These are phyloP conservation scores for Calonectria pseudoreteaudii DNA, from an alignment of 2,329 filamentous ascomycete species.

Conservation along the genomic window DNA sequence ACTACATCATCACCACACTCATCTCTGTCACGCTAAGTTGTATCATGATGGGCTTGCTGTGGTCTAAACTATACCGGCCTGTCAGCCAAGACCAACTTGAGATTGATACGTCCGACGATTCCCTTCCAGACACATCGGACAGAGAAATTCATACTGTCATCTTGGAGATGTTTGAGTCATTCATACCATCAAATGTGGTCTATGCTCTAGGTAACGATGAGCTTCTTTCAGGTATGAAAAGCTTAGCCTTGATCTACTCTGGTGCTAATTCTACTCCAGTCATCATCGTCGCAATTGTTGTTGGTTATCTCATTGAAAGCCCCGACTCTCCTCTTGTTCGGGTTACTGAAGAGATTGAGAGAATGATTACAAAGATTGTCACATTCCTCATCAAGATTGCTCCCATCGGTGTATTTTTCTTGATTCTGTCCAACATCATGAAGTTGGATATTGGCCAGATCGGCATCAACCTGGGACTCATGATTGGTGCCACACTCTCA, in stretches of 20 bases:
- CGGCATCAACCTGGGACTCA: slow-evolving; percentile 60
- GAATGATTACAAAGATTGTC: slow-evolving; percentile 59
- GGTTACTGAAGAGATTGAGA: slow-evolving; percentile 60
- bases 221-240: slow-evolving; percentile 49
- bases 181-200: slow-evolving; percentile 63
- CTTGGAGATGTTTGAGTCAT: slow-evolving; percentile 60
- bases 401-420: slow-evolving; percentile 65
- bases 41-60: slow-evolving; percentile 60
- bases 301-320: slow-evolving; percentile 59
- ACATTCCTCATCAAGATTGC: slow-evolving; percentile 61
- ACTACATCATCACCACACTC: slow-evolving; percentile 63
- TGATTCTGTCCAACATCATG: slow-evolving; percentile 65
- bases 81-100: slow-evolving; percentile 49
- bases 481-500: slow-evolving; percentile 60
- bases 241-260: no score
- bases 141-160: slow-evolving; percentile 56
- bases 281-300: slow-evolving; percentile 58
- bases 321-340: slow-evolving; percentile 52
- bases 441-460: slow-evolving; percentile 60
- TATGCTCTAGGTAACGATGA: slow-evolving; percentile 58
- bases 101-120: slow-evolving; percentile 23
- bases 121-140: slow-evolving; percentile 43
- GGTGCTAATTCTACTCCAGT: slow-evolving; percentile 39
- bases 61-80: slow-evolving; percentile 57
- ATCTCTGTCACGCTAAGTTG: slow-evolving; percentile 60